phyloP scores from a whole-genome alignment of 192 early-diverging fungal species.

The Coemansia sp. region DNA sequence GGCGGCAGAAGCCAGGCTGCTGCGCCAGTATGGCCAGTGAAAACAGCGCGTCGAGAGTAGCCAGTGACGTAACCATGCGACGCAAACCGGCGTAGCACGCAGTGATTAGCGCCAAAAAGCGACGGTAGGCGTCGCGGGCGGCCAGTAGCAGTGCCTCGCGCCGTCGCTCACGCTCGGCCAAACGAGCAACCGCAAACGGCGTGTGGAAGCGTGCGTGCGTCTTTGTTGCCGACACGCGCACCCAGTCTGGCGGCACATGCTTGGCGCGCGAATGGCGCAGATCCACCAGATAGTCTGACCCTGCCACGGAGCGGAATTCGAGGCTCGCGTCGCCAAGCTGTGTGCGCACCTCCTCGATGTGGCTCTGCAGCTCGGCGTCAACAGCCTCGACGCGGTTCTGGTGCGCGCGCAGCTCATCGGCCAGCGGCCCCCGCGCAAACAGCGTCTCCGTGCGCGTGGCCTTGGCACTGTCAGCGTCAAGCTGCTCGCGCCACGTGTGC shows the following conservation, averaged over 20 bases:
- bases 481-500: conserved; percentile 28
- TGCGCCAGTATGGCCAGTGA: conserved; percentile 67
- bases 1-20: conserved; percentile 87
- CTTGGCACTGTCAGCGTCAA: conserved; percentile 55
- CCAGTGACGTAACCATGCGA: conserved; percentile 60
- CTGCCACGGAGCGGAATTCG: conserved; percentile 64
- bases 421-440: conserved; percentile 57
- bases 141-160: conserved; percentile 61
- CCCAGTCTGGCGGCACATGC: conserved; percentile 71
- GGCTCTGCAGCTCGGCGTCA: conserved; percentile 57
- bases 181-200: conserved; percentile 55
- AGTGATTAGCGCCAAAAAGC: conserved; percentile 56
- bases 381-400: conserved; percentile 55
- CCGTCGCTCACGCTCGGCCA: conserved; percentile 60
- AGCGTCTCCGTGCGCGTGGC: conserved; percentile 57
- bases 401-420: conserved; percentile 51
- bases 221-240: conserved; percentile 59
- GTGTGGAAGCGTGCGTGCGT: conserved; percentile 39
- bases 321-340: conserved; percentile 50
- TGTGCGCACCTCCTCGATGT: conserved; percentile 56
- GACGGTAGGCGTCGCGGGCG: conserved; percentile 70
- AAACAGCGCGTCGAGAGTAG: conserved; percentile 64
- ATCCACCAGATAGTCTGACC: conserved; percentile 78
- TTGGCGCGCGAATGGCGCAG: conserved; percentile 56
- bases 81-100: conserved; percentile 65